Conservation (phyloP, 73 alveolate genomes). For the Paraurostyla sp. region DNA sequence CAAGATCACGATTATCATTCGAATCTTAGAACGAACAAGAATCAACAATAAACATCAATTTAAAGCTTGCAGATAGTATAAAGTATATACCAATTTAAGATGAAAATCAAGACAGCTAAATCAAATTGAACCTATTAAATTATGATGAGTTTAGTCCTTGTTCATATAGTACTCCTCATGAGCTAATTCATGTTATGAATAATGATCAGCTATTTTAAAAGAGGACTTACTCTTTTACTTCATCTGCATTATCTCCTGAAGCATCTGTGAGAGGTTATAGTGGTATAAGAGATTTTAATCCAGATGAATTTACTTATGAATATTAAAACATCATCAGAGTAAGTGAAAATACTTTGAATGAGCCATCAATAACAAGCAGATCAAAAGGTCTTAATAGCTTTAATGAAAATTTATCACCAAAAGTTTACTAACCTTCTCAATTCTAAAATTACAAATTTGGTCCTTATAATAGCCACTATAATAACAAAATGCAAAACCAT, state of each 20-base stretch:
- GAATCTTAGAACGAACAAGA: too few species aligned
- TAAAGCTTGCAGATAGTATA: too few species aligned
- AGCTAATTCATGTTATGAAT: too few species aligned
- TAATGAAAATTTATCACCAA: too few species aligned
- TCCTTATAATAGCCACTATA: not conserved
- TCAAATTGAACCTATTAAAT: too few species aligned
- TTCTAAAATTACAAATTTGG: too few species aligned
- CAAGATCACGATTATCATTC: too few species aligned
- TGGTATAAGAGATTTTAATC: constrained; percentile 22
- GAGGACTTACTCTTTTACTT: constrained; percentile 7
- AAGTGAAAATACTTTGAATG: not conserved
- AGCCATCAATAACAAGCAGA: constrained; percentile 13
- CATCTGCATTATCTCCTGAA: not conserved
- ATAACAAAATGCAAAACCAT: not conserved
- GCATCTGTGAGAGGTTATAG: not conserved
- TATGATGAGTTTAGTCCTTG: constrained; percentile 27
- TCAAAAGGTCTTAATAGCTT: not conserved
- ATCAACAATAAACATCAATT: too few species aligned
- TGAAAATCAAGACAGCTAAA: too few species aligned
- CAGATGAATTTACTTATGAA: constrained; percentile 31
- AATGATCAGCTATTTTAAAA: not conserved
- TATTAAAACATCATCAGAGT: constrained; percentile 4
- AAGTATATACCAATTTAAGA: too few species aligned
- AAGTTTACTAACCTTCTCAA: too few species aligned
- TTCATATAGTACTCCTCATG: constrained; percentile 28